Evolutionary conservation across 192 early-diverging fungal genomes (phyloP).

Genomic region (Umbelopsis isabellina): DNA sequence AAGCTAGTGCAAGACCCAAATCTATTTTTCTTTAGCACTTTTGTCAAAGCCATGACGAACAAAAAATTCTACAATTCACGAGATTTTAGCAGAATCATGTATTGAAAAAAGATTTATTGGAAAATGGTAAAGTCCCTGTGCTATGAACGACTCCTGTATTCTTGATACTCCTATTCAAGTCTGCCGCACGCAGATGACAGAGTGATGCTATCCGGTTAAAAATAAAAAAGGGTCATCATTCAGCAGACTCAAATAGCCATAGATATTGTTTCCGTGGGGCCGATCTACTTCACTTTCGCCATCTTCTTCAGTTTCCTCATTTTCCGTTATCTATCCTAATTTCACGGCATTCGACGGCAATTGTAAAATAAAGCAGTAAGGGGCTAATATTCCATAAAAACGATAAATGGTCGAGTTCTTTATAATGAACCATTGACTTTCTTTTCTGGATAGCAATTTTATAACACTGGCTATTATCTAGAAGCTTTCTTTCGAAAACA

Average conservation of each 20-base stretch:
- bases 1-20: not conserved
- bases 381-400: too few species aligned
- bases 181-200: not conserved
- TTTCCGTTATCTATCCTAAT: too few species aligned
- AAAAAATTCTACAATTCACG: not conserved
- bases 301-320: too few species aligned
- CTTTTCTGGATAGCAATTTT: too few species aligned
- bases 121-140: conserved; percentile 13
- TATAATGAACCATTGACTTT: too few species aligned
- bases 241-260: not conserved
- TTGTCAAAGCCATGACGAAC: not conserved
- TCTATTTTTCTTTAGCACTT: not conserved
- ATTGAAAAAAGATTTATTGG: too few species aligned
- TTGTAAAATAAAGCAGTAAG: too few species aligned
- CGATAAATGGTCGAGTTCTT: too few species aligned
- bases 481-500: too few species aligned
- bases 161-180: conserved; percentile 4
- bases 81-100: not conserved
- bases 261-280: not conserved
- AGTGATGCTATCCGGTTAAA: not conserved
- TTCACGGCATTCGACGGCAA: too few species aligned
- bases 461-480: too few species aligned
- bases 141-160: conserved; percentile 13
- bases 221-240: conserved; percentile 2
- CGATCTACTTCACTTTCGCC: too few species aligned